These are phyloP conservation scores for Plasmopara halstedii DNA, from an alignment of 352 stramenopile species.

Conservation along the genomic window DNA sequence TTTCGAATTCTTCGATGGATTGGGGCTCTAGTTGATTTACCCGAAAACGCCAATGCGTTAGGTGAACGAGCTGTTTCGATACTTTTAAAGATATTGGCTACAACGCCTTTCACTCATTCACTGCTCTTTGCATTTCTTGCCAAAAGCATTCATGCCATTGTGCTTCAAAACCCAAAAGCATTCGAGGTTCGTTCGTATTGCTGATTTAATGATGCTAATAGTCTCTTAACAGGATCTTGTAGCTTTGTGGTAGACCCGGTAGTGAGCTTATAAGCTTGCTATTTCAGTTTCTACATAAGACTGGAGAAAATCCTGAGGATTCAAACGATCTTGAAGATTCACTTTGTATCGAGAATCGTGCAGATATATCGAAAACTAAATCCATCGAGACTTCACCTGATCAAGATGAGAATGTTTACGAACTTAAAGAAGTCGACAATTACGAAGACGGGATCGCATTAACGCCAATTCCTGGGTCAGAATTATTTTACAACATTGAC, in stretches of 20 bases:
- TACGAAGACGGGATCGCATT: constrained; percentile 28
- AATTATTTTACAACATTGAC: too few relatives aligned
- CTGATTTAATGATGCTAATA: too few relatives aligned
- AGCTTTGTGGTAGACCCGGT: constrained; percentile 25
- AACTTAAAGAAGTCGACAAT: constrained; percentile 53
- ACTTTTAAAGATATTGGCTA: constrained; percentile 29
- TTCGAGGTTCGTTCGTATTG: constrained; percentile 30
- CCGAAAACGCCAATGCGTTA: constrained; percentile 31
- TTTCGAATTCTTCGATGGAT: constrained; percentile 57
- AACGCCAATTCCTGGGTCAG: too few relatives aligned
- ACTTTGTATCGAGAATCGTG: background rate
- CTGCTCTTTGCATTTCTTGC: constrained; percentile 37
- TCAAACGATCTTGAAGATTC: background rate
- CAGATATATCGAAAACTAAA: too few relatives aligned
- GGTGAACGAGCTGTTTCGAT: constrained; percentile 25
- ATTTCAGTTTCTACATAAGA: constrained; percentile 25
- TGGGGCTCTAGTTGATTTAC: constrained; percentile 27
- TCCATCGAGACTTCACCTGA: too few relatives aligned
- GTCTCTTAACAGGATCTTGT: too few relatives aligned
- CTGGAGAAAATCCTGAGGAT: background rate
- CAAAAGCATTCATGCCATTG: constrained; percentile 37
- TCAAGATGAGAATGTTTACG: constrained; percentile 13
- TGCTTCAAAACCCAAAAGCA: constrained; percentile 21
- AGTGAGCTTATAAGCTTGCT: constrained; percentile 25
- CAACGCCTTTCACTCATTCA: constrained; percentile 8